These are phyloP conservation scores for Backusella liffmaniae DNA, from an alignment of 192 early-diverging fungal genomes.

Conservation along the genomic window DNA sequence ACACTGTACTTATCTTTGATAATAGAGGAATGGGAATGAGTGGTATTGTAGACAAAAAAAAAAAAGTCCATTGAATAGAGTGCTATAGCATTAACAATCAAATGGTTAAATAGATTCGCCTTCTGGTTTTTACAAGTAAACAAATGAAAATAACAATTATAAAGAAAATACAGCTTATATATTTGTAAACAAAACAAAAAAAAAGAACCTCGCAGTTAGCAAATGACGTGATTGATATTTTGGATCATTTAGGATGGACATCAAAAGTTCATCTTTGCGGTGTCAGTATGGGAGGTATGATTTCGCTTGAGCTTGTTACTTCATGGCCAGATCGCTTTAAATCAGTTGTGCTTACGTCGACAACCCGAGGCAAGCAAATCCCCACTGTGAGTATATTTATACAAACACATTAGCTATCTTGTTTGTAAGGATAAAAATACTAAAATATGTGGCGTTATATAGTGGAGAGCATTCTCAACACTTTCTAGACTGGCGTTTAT, in stretches of 20 bases:
- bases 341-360: slow-evolving; percentile 58
- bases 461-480: slow-evolving; percentile 25
- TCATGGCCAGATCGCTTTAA: slow-evolving; percentile 55
- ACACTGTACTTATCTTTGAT: slow-evolving; percentile 77
- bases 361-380: slow-evolving; percentile 51
- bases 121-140: slow-evolving; percentile 50
- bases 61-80: not conserved
- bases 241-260: slow-evolving; percentile 73
- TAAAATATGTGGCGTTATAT: not conserved
- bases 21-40: slow-evolving; percentile 78
- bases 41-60: slow-evolving; percentile 15
- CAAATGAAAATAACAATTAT: not conserved
- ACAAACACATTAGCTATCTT: not conserved
- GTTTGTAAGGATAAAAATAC: not conserved
- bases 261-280: slow-evolving; percentile 71
- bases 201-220: slow-evolving; percentile 74
- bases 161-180: not conserved
- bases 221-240: slow-evolving; percentile 62
- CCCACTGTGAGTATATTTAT: slow-evolving; percentile 28
- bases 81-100: not conserved
- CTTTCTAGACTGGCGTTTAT: not conserved
- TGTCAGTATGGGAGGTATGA: slow-evolving; percentile 82
- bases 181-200: not conserved
- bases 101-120: slow-evolving; percentile 44
- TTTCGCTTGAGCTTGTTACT: slow-evolving; percentile 69